A percentile compares a stretch with the other conserved stretches of the same genome.
Evolutionary conservation across 768 basidiomycete species (phyloP).

Genomic region (Dioszegia crocea): DNA sequence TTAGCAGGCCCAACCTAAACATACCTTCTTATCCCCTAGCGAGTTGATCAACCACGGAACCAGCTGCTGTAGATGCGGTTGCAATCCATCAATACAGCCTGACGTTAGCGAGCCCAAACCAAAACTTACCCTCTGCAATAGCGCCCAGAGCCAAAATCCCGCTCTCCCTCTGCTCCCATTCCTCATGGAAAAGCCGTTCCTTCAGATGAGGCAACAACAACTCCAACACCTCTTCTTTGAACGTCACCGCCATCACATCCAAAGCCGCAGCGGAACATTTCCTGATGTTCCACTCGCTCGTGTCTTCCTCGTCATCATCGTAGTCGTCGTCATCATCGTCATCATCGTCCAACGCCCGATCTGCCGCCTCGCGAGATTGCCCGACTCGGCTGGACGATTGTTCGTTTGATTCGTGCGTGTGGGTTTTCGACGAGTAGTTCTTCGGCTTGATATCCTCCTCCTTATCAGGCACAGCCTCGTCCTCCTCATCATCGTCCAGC

Average conservation of each 20-base stretch:
- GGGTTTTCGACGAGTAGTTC: constrained; percentile 79
- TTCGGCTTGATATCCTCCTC: constrained; percentile 94
- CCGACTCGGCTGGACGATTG: constrained; percentile 23
- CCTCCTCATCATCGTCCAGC: constrained; percentile 87
- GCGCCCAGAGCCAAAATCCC: constrained; percentile 94
- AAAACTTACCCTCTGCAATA: constrained; percentile 84
- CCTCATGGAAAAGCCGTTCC: constrained; percentile 87
- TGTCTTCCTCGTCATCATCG: constrained; percentile 93
- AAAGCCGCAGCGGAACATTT: constrained; percentile 97
- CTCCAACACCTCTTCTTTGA: constrained; percentile 80
- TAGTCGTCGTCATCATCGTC: constrained; percentile 82
- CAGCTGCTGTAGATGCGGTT: constrained; percentile 87
- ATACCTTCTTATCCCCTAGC: constrained; percentile 83
- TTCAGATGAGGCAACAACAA: constrained; percentile 84
- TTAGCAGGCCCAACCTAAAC: constrained; percentile 9
- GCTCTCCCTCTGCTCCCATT: constrained; percentile 89
- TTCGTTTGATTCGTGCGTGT: constrained; percentile 68
- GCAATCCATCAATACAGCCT: constrained; percentile 96
- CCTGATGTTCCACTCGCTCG: constrained; percentile 96
- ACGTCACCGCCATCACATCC: constrained; percentile 92
- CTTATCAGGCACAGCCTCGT: constrained; percentile 80
- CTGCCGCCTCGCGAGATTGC: constrained; percentile 48
- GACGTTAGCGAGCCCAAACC: constrained; percentile 1
- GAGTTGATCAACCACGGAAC: constrained; percentile 89
- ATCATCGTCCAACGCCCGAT: constrained; percentile 80